Conservation (phyloP, 768 basidiomycete species). For the Plicaturopsis crispa region DNA sequence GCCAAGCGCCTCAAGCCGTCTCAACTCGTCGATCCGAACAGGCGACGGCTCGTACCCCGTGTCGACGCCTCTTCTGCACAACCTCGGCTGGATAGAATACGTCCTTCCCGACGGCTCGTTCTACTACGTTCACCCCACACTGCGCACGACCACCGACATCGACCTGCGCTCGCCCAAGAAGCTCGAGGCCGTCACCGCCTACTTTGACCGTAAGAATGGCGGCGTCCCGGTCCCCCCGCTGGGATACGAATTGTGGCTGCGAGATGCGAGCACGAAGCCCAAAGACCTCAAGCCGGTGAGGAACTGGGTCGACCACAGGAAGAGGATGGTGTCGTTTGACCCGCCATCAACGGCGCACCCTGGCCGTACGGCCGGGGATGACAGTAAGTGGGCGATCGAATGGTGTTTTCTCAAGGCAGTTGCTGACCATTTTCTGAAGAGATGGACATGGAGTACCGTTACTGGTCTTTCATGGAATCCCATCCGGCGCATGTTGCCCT, state of each 20-base stretch:
- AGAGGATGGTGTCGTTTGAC: conserved; percentile 42
- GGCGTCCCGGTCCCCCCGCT: conserved; percentile 24
- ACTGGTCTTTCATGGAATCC: conserved; percentile 75
- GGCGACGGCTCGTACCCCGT: conserved; percentile 16
- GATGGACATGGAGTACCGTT: conserved; percentile 69
- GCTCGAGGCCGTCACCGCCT: conserved; percentile 42
- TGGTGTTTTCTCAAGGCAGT: background rate
- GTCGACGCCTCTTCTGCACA: conserved; percentile 29
- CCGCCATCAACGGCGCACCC: conserved; percentile 20
- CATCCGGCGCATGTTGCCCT: conserved; percentile 69
- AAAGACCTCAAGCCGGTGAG: conserved; percentile 30
- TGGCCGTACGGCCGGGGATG: conserved; percentile 23
- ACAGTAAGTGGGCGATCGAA: conserved; percentile 26
- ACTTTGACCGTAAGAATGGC: conserved; percentile 30
- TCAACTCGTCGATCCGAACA: conserved; percentile 9
- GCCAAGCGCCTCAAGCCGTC: conserved; percentile 14
- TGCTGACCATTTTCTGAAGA: too few relatives aligned
- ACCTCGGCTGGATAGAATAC: conserved; percentile 71
- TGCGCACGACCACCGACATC: conserved; percentile 62
- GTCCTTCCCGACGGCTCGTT: conserved; percentile 63
- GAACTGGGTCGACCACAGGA: conserved; percentile 63
- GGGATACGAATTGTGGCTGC: conserved; percentile 60
- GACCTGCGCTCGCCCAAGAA: conserved; percentile 48
- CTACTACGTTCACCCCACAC: conserved; percentile 63
- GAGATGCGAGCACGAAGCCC: conserved; percentile 27